Base-by-base conservation (phyloP, 345 rosid species). In the Populus nigra region DNA sequence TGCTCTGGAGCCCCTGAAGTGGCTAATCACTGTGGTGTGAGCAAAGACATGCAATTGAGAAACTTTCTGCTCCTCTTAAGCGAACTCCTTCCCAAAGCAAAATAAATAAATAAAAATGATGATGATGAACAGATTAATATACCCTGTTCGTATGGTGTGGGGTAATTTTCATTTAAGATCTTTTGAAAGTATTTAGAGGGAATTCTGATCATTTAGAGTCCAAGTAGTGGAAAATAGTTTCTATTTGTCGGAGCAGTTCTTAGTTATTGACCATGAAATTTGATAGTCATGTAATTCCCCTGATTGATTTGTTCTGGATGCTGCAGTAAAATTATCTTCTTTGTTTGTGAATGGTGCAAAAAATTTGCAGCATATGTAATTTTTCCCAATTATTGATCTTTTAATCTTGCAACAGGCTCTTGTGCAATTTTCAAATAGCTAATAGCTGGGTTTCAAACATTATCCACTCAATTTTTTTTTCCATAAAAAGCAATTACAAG, bases 351-450 rank as follows among this genome's bases (percentile, higher is more conserved):
- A 35, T 29, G 47, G 12, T 68, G 35, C 62, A 45, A 50, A 22
- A 23, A 65, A 10, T 73, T 41, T 55, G 57, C 16, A 53, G 41
- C 38, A 15, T 49, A 67, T 43, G 18, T 63, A 41, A 61, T 68
- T 39, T 8, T 69, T 65, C 65, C 55, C 71, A 65, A 5, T 70
- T 45, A 69, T 18, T 55, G 12, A 36, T 22, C 68, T 72, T 75
- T 82, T 47, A 22, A 78, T 65, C 49, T 69, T 73, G 76, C 73
- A 55, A 74, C 72, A 49, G 31, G 73, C 36, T 73, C 68, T 79
- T 72, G 45, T 78, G 68, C 72, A 59, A 50, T 49, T 71, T 73
- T 47, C 31, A 13, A 76, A 62, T 68, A 76, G 71, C 75, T 25
- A 57, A 69, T 63, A 67, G 55, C 74, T 72, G 61, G 71, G 76